These are phyloP conservation scores for Hevea brasiliensis DNA, from an alignment of 345 rosid species.

Conservation along the genomic window DNA sequence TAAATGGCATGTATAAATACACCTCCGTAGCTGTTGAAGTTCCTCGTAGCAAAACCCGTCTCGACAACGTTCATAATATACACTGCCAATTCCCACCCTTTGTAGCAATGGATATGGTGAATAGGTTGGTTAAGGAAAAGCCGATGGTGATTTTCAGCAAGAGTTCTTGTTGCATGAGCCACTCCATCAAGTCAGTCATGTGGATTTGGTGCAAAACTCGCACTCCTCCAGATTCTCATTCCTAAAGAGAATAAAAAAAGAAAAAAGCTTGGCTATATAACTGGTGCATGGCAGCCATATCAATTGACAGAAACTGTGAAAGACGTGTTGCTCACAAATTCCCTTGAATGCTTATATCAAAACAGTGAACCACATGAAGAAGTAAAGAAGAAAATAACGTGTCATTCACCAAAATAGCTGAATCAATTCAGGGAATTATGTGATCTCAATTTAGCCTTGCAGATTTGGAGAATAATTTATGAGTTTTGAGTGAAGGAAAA, in stretches of 20 bases:
- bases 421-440: not conserved
- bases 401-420: not conserved
- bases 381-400: conserved; percentile 3
- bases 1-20: conserved; percentile 30
- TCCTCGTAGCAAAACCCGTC: conserved; percentile 11
- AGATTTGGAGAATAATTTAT: conserved; percentile 8
- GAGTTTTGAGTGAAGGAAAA: too few relatives aligned
- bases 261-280: not conserved
- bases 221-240: not conserved
- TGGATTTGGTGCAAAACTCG: conserved; percentile 27
- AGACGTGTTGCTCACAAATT: not conserved
- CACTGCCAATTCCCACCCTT: not conserved
- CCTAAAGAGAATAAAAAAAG: too few relatives aligned
- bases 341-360: not conserved
- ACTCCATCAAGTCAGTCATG: conserved; percentile 25
- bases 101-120: conserved; percentile 27
- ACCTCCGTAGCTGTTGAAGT: conserved; percentile 1
- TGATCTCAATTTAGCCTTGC: too few relatives aligned
- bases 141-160: conserved; percentile 36
- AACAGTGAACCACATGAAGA: not conserved
- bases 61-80: not conserved
- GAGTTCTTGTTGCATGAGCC: conserved; percentile 37
- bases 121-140: conserved; percentile 16
- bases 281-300: not conserved
- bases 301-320: not conserved